phyloP scores from a whole-genome alignment of 805 yeast genomes.

The Myxozyma kluyveri region DNA sequence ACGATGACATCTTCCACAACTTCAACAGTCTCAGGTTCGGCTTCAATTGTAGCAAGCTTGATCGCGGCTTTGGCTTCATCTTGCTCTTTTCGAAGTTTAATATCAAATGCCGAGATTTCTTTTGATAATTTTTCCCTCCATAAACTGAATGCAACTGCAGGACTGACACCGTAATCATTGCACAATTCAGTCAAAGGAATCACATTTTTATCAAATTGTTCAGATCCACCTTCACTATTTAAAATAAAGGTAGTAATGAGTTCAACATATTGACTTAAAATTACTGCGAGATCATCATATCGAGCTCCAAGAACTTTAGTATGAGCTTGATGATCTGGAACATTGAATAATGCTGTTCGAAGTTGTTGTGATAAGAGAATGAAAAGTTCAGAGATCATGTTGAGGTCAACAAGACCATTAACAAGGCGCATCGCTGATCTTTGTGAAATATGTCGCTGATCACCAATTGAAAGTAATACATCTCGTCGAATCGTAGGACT shows the following conservation, averaged over 20 bases:
- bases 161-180: conserved; percentile 35
- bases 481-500: conserved; percentile 56
- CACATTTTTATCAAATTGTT: conserved; percentile 8
- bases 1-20: background rate
- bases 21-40: conserved; percentile 6
- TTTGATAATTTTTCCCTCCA: conserved; percentile 55
- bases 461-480: conserved; percentile 48
- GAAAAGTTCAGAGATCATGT: conserved; percentile 60
- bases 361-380: conserved; percentile 55
- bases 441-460: conserved; percentile 49
- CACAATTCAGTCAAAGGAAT: conserved; percentile 31
- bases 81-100: conserved; percentile 10
- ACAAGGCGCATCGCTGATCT: conserved; percentile 54
- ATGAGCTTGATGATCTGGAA: conserved; percentile 42
- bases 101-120: conserved; percentile 36
- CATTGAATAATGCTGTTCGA: conserved; percentile 40
- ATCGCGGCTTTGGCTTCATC: conserved; percentile 6
- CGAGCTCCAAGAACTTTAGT: conserved; percentile 70
- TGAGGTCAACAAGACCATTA: conserved; percentile 42
- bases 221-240: background rate
- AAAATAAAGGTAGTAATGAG: conserved; percentile 53
- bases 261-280: conserved; percentile 64
- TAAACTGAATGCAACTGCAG: conserved; percentile 68
- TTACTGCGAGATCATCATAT: conserved; percentile 66
- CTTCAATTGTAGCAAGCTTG: conserved; percentile 28